Conservation (phyloP, 2,329 filamentous ascomycete genomes). For the Diaporthe vexans region DNA sequence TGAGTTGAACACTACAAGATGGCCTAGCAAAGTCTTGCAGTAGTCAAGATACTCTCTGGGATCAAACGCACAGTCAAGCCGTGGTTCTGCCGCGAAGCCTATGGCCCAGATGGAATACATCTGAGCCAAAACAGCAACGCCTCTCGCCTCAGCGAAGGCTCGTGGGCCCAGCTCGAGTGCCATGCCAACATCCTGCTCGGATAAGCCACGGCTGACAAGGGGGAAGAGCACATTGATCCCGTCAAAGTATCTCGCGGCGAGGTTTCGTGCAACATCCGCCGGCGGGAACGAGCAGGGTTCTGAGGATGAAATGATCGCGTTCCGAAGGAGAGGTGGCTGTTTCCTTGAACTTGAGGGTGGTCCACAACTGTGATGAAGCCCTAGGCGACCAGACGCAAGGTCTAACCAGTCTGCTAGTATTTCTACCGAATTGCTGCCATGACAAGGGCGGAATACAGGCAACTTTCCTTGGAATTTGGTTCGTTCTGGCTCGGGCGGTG, state of each 20-base stretch:
- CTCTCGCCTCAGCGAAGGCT: background rate
- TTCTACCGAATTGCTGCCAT: background rate
- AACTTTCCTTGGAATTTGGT: conserved; percentile 2
- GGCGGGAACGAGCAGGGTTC: background rate
- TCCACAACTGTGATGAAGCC: background rate
- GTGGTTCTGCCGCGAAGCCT: background rate
- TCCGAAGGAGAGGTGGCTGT: background rate
- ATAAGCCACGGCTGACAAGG: background rate
- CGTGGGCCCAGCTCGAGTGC: background rate
- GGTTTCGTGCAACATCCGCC: background rate
- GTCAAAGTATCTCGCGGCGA: background rate
- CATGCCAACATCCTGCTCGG: background rate
- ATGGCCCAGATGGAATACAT: background rate
- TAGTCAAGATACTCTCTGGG: background rate
- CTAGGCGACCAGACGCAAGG: background rate
- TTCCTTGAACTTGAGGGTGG: background rate
- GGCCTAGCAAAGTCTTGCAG: background rate
- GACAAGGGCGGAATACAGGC: background rate
- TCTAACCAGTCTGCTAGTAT: conserved; percentile 2
- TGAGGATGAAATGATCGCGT: background rate
- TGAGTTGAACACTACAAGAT: background rate
- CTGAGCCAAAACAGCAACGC: background rate
- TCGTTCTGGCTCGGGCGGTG: background rate
- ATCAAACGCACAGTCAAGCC: background rate
- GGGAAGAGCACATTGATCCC: background rate